phyloP scores from a whole-genome alignment of 2,329 filamentous ascomycete species.

The Zymoseptoria crescenta region DNA sequence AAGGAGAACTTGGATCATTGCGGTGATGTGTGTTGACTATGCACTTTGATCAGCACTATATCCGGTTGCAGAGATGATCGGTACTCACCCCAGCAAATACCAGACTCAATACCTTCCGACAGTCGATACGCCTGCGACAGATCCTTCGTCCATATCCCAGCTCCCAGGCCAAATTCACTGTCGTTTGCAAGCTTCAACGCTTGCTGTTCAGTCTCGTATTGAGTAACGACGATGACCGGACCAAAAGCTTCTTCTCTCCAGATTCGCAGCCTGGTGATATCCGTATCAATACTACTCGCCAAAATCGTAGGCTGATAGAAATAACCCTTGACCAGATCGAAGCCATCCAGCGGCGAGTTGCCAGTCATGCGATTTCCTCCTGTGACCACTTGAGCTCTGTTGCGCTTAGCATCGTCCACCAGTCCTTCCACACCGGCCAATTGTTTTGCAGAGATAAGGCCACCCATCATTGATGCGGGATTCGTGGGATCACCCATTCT shows the following conservation, averaged over 20 bases:
- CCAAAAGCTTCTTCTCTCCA: constrained; percentile 44
- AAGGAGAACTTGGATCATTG: constrained; percentile 64
- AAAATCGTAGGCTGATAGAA: constrained; percentile 40
- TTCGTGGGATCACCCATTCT: constrained; percentile 59
- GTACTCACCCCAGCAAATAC: constrained; percentile 54
- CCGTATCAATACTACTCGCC: constrained; percentile 27
- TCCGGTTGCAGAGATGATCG: neutral
- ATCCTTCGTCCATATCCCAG: constrained; percentile 45
- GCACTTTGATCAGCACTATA: constrained; percentile 9
- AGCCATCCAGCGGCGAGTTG: constrained; percentile 42
- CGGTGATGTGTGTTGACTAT: constrained; percentile 52
- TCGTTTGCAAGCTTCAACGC: constrained; percentile 44
- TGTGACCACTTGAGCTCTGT: constrained; percentile 40
- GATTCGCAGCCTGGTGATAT: constrained; percentile 28
- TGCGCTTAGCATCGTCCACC: constrained; percentile 59
- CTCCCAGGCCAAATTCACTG: constrained; percentile 44
- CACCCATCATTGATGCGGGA: constrained; percentile 60
- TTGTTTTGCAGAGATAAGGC: constrained; percentile 52
- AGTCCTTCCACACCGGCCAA: constrained; percentile 58
- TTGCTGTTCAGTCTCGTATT: constrained; percentile 38
- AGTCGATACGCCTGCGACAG: constrained; percentile 46
- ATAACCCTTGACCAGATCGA: constrained; percentile 46
- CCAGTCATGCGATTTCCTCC: constrained; percentile 38
- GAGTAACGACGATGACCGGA: constrained; percentile 38
- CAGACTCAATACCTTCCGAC: constrained; percentile 49